Percentiles rank a stretch among this genome's conserved stretches.
Evolutionary conservation across 2,329 filamentous ascomycete species (phyloP).

Genomic region (Fusarium continuum): DNA sequence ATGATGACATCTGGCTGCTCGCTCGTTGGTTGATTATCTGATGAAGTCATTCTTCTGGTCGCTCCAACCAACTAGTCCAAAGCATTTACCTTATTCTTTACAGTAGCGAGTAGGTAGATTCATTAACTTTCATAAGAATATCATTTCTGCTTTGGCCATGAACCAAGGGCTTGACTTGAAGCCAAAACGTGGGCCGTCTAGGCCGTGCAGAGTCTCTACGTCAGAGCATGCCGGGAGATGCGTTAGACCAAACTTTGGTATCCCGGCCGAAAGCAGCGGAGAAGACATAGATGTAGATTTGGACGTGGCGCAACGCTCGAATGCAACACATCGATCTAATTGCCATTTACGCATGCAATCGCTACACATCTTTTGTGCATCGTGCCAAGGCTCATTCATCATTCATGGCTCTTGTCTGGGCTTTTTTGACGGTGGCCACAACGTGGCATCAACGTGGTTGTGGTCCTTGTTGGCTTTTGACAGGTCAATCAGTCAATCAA

Average conservation of each 20-base stretch:
- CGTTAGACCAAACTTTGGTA: slow-evolving; percentile 33
- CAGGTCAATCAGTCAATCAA: background rate
- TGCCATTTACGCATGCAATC: slow-evolving; percentile 5
- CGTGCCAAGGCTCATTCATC: background rate
- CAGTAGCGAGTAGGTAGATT: too few relatives aligned
- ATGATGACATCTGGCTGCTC: slow-evolving; percentile 20
- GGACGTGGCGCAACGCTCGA: slow-evolving; percentile 11
- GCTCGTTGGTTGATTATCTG: slow-evolving; percentile 12
- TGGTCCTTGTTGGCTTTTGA: background rate
- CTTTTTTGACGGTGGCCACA: slow-evolving; percentile 19
- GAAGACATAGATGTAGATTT: slow-evolving; percentile 11
- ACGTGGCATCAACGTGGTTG: slow-evolving; percentile 29
- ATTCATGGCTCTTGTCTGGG: slow-evolving; percentile 13
- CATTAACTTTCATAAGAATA: slow-evolving; percentile 9
- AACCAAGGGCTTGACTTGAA: slow-evolving; percentile 17
- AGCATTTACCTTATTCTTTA: background rate
- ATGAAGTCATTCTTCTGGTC: background rate
- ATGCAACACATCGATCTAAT: slow-evolving; percentile 15
- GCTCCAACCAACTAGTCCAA: slow-evolving; percentile 20
- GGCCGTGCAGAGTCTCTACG: slow-evolving; percentile 26
- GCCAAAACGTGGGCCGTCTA: slow-evolving; percentile 4
- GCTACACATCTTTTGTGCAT: slow-evolving; percentile 19
- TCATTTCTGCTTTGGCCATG: slow-evolving; percentile 11
- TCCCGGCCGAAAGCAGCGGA: slow-evolving; percentile 23
- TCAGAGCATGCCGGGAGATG: slow-evolving; percentile 17